These are phyloP conservation scores for Wickerhamomyces mucosus DNA, from an alignment of 805 yeast species.

Conservation along the genomic window DNA sequence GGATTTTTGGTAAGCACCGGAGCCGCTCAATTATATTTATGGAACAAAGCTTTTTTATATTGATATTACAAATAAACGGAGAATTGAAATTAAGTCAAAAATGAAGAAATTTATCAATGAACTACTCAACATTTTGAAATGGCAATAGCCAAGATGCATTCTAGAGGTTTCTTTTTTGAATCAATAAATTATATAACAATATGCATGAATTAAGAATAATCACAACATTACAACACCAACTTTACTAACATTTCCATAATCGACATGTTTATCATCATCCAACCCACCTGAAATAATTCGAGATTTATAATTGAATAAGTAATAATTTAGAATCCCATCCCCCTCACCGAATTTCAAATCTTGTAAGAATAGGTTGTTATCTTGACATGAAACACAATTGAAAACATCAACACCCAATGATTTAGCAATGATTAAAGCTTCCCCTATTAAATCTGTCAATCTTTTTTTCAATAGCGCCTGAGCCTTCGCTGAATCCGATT, in stretches of 20 bases:
- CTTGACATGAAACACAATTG: constrained; percentile 88
- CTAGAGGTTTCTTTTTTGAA: no score
- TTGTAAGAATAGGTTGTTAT: constrained; percentile 74
- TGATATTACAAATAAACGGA: no score
- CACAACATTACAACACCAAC: constrained; percentile 85
- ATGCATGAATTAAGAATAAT: no score
- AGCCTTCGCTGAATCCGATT: constrained; percentile 29
- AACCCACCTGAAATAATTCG: constrained; percentile 79
- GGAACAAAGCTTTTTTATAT: no score
- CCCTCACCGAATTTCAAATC: constrained; percentile 86
- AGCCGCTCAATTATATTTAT: no score
- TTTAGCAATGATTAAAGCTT: constrained; percentile 71
- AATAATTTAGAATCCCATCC: constrained; percentile 86
- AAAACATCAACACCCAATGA: constrained; percentile 72
- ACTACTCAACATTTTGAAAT: no score
- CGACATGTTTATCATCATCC: constrained; percentile 42
- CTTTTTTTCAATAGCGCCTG: constrained; percentile 43
- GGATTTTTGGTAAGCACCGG: no score
- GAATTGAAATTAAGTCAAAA: no score
- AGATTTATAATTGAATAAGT: constrained; percentile 83
- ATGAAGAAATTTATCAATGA: no score
- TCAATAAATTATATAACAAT: no score
- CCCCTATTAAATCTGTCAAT: constrained; percentile 51
- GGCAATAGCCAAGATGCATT: no score
- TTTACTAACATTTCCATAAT: constrained; percentile 55